Base-by-base conservation (phyloP, 2,329 filamentous ascomycete genomes). In the Colletotrichum camelliae region DNA sequence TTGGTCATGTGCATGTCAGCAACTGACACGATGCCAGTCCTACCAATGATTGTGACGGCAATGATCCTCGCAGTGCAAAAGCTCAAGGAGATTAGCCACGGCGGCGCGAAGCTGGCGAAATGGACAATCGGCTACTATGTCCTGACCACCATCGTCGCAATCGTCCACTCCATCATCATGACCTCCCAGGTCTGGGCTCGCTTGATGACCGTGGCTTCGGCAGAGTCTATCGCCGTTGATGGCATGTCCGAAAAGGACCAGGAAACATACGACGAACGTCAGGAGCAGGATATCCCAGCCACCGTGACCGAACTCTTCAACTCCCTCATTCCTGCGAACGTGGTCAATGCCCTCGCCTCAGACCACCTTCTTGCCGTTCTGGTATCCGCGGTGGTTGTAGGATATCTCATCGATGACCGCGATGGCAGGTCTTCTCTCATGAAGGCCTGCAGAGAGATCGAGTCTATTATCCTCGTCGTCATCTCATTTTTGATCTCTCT, bases 71-170 rank as follows among this genome's bases (percentile, higher is more conserved):
- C 88, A 7, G 82, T 90, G 7, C 87, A 88, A 62, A 84, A 85
- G n/a, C 83, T 90, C 9, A 84, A 86, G 21, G 84, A 82, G 8
- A 88, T 90, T 85, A 81, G 86, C 13, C 79, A 84, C 12, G 84
- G 86, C 15, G 88, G 85, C n/a, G n/a, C n/a, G n/a, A n/a, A 8
- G 84, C 82, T 13, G 81, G 89, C 88, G n/a, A 81, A 80, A 31
- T 89, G 85, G 86, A 88, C 88, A 1, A 83, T 90, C 24, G 83
- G 84, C 18, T 90, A 88, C 81, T 90, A 90, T 62, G 77, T 90
- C 16, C 24, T 84, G 24, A 90, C 89, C 4, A 90, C 89, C 0
- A 77, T 89, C 8, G 60, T 89, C 13, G 88, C 89, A 75, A 87
- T 90, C 61, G 81, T 86, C 1, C 83, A 89, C 71, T 87, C 84